Base-by-base conservation (phyloP, 2,329 filamentous ascomycete genomes). In the Eutypella sp. region DNA sequence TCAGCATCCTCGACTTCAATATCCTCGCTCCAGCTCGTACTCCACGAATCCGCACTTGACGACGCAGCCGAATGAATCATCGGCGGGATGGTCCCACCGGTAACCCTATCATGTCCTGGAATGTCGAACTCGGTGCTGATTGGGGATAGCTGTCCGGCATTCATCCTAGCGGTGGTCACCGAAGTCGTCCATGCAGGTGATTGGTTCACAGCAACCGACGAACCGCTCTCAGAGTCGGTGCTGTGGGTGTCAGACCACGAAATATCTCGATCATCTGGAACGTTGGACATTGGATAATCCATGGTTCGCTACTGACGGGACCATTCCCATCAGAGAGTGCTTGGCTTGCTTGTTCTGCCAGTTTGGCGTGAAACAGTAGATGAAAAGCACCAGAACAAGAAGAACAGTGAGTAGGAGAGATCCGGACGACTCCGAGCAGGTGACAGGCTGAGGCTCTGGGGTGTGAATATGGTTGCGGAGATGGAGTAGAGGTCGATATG, bases 131-230 rank as follows among this genome's bases (percentile, higher is more conserved):
- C 71, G 47, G 72, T 72, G 61, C 76, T 79, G 54, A 74, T 67
- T 34, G 76, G 76, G 31, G 77, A 80, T 46, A 79, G 60, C 53
- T 77, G 76, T 37, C 73, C 72, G 11, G 68, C 67, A 29, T 68
- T 69, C 41, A 67, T 57, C 45, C 67, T 65, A 36, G 58, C 57
- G 42, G 57, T 50, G 41, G 59, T 50, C 44, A 52, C 46, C 18
- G 57, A 44, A 47, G 58, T 57, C 47, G 65, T 45, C 69, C 69
- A 72, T 38, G 65, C 52, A 19, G 66, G 61, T 31, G 65, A 65
- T n/a, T 61, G 58, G 16, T 66, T 59, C 42, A 67, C 55, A 44
- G 53, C 53, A 44, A 60, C 59, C 19, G 66, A 62, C 31, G 60
- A 63, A 47, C 55, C 63, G 47, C 72, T 70, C 53, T 73, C 70